Evolutionary conservation across 495 filamentous ascomycete genomes (phyloP).

Genomic region (Polyplosphaeria fusca): DNA sequence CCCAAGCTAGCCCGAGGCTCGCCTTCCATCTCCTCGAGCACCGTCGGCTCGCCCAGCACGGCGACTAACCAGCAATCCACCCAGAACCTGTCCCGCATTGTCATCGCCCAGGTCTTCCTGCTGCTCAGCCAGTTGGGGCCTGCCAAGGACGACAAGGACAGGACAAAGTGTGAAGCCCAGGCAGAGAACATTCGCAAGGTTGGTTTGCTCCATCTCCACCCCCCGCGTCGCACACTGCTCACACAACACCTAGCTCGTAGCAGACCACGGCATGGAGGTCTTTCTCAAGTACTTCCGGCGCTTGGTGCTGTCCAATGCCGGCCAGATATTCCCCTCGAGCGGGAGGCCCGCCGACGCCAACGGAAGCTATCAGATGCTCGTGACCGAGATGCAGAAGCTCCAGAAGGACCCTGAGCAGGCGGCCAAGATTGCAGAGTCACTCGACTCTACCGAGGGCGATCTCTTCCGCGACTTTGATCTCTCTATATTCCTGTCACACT

Average conservation of each 20-base stretch:
- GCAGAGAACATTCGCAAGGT: constrained; percentile 89
- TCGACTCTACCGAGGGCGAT: constrained; percentile 82
- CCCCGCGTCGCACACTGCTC: too few species aligned
- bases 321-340: constrained; percentile 75
- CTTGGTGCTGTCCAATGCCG: constrained; percentile 77
- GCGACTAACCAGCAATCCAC: constrained; percentile 37
- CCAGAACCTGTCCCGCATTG: constrained; percentile 68
- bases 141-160: constrained; percentile 78
- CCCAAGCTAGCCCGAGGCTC: constrained; percentile 60
- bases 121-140: constrained; percentile 74
- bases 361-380: constrained; percentile 76
- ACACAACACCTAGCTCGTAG: constrained; percentile 43
- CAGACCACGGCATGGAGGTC: constrained; percentile 97
- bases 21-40: constrained; percentile 59
- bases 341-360: constrained; percentile 68
- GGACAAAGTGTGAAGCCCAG: constrained; percentile 90
- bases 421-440: constrained; percentile 84
- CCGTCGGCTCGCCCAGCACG: constrained; percentile 58
- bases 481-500: constrained; percentile 87
- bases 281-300: constrained; percentile 89
- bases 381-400: constrained; percentile 81
- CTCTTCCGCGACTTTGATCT: constrained; percentile 93
- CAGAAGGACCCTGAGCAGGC: constrained; percentile 74
- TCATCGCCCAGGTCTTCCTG: constrained; percentile 90
- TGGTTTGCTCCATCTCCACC: too few species aligned